Conservation (phyloP, 192 early-diverging fungal genomes). For the Glomus cerebriforme region DNA sequence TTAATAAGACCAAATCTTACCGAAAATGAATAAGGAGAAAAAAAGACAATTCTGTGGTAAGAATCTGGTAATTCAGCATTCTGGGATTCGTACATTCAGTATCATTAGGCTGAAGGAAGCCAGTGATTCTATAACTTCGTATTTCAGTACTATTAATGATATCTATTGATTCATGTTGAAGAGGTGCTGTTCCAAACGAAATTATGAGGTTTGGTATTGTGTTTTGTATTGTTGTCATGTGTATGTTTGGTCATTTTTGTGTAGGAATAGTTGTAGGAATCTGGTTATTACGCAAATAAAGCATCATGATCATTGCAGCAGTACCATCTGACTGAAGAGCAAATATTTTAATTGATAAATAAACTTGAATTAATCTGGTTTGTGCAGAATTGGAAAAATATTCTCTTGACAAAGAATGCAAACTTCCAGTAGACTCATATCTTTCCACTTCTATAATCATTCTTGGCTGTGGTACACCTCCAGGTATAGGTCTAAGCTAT, state of each 20-base stretch:
- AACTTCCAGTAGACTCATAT: too few relatives aligned
- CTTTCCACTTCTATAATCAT: conserved; percentile 29
- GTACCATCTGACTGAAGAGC: conserved; percentile 4
- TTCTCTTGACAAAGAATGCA: not conserved
- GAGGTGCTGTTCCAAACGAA: conserved; percentile 29
- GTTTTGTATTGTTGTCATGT: too few relatives aligned
- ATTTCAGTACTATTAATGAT: conserved; percentile 18
- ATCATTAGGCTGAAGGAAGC: not conserved
- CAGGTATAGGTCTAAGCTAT: not conserved
- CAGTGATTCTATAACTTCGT: conserved; percentile 24
- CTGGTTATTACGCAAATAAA: conserved; percentile 22
- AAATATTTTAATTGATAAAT: conserved; percentile 31
- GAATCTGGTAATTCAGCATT: conserved; percentile 10
- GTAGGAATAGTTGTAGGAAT: conserved; percentile 7
- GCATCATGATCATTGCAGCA: conserved; percentile 13
- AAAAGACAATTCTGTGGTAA: too few relatives aligned
- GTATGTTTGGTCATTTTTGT: too few relatives aligned
- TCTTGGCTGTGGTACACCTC: conserved; percentile 13
- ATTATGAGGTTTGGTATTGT: conserved; percentile 15
- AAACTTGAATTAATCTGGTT: conserved; percentile 18
- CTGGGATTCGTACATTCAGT: conserved; percentile 10
- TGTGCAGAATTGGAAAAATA: conserved; percentile 19
- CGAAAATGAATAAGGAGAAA: too few relatives aligned
- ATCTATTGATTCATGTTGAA: conserved; percentile 2
- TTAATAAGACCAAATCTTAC: too few relatives aligned